Base-by-base conservation (phyloP, 306 rosid species). In the Cucurbita moschata region DNA sequence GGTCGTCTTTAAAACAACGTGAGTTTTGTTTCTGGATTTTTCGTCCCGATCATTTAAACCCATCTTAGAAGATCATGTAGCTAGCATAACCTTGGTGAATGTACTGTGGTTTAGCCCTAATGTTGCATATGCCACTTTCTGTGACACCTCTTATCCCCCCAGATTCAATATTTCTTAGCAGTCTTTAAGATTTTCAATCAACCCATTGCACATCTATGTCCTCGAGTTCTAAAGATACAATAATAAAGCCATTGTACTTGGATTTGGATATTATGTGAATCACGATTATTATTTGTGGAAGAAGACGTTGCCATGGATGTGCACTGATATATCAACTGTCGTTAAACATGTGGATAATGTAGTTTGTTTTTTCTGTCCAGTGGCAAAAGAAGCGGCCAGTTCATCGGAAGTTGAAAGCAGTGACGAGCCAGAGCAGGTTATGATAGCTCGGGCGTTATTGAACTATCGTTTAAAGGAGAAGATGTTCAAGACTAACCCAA, bases 1-100 rank as follows among this genome's bases (percentile, higher is more conserved):
- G 98, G 98, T 90, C 98, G 1, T 88, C 92, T 79, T 81, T 93
- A 59, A 93, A 90, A 81, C 96, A 88, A 82, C 26, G 98, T 93
- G 79, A 90, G 92, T 82, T 73, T 47, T 3, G 19, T 57, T 19
- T 57, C 23, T 0, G 55, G 0, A 3, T 44, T 64, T 11, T 67
- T 67, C 40, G 11, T 67, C 21, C 26, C 43, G 35, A 66, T 18
- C n/a, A 43, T 42, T 47, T 16, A 23, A 42, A 10, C 5, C 52
- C 52, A 39, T 65, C 49, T 5, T 54, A 54, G 13, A 55, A 55
- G 30, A 55, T 55, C 60, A 55, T 55, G 61, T 55, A 19, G 37
- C 37, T 6, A 52, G 56, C 56, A 19, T 16, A 53, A 16, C 23
- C 57, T 53, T 53, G 57, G 21, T 53, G 23, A 53, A 53, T 7